Conservation (phyloP, 2,329 filamentous ascomycete genomes). For the Colletotrichum sp. region DNA sequence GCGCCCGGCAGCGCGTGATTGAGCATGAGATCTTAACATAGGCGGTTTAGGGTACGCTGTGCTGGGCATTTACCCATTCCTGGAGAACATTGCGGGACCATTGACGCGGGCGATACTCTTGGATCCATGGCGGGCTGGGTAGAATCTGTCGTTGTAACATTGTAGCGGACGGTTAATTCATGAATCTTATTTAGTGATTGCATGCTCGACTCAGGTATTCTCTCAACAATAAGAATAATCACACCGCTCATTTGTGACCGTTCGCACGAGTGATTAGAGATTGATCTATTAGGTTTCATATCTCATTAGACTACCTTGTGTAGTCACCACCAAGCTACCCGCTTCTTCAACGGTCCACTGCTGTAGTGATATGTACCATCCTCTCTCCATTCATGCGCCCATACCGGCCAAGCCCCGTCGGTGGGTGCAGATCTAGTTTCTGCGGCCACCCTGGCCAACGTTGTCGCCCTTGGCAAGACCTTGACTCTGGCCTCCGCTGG, state of each 20-base stretch:
- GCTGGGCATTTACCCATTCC: neutral
- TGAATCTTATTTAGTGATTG: too few relatives aligned
- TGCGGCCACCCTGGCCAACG: slow-evolving; percentile 43
- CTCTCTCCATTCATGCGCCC: neutral
- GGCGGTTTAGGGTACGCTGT: neutral
- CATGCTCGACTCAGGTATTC: too few relatives aligned
- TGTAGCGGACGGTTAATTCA: too few relatives aligned
- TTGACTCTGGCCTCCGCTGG: slow-evolving; percentile 49
- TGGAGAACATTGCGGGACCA: neutral
- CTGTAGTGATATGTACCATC: neutral
- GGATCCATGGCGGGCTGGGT: neutral
- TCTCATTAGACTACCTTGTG: slow-evolving; percentile 13
- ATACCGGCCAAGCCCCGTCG: too few relatives aligned
- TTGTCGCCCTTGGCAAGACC: slow-evolving; percentile 43
- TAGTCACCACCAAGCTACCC: neutral
- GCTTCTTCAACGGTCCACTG: too few relatives aligned
- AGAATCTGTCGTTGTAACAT: neutral
- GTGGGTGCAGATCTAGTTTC: too few relatives aligned
- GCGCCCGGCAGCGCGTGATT: neutral
- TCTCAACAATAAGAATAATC: too few relatives aligned
- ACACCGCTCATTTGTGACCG: too few relatives aligned
- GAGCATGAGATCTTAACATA: neutral
- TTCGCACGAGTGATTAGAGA: neutral
- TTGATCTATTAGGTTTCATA: neutral
- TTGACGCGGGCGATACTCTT: neutral